These are phyloP conservation scores for Calcarisporium arbuscula DNA, from an alignment of 2,329 filamentous ascomycete species.

Conservation along the genomic window DNA sequence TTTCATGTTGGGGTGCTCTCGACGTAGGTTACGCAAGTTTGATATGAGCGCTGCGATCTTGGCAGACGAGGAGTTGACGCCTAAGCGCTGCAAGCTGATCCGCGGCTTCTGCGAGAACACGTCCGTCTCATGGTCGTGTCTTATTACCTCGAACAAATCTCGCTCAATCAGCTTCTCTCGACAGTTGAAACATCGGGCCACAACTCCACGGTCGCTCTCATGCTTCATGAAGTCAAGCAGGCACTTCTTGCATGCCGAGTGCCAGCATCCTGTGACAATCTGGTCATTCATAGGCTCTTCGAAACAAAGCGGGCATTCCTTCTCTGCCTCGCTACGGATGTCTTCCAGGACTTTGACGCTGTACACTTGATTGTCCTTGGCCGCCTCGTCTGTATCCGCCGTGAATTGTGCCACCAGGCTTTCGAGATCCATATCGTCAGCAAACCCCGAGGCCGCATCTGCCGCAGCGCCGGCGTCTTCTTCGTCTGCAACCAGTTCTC, in stretches of 20 bases:
- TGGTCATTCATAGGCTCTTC: constrained; percentile 96
- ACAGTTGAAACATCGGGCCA: constrained; percentile 85
- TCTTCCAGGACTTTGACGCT: constrained; percentile 83
- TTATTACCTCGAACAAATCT: constrained; percentile 88
- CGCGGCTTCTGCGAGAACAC: constrained; percentile 37
- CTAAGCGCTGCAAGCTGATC: constrained; percentile 55
- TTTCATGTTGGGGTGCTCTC: constrained; percentile 64
- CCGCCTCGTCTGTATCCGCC: constrained; percentile 54
- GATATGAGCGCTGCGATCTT: constrained; percentile 78
- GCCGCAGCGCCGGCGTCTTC: constrained; percentile 68
- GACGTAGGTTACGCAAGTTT: constrained; percentile 64
- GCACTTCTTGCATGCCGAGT: constrained; percentile 92
- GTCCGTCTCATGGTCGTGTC: constrained; percentile 59
- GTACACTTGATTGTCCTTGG: constrained; percentile 58
- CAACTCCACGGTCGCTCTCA: constrained; percentile 67
- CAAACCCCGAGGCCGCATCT: constrained; percentile 73
- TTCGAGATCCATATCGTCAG: constrained; percentile 93
- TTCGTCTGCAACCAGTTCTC: constrained; percentile 79
- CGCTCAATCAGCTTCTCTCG: constrained; percentile 73
- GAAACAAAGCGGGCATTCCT: constrained; percentile 89
- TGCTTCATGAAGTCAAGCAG: constrained; percentile 86
- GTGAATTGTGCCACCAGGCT: constrained; percentile 81
- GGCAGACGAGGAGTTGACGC: constrained; percentile 66
- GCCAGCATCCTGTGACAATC: constrained; percentile 93
- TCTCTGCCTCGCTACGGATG: constrained; percentile 81